A percentile compares a stretch with the other conserved stretches of the same genome.
Evolutionary conservation across 148 eudicot genomes (phyloP).

Genomic region (Chenopodium berlandieri): DNA sequence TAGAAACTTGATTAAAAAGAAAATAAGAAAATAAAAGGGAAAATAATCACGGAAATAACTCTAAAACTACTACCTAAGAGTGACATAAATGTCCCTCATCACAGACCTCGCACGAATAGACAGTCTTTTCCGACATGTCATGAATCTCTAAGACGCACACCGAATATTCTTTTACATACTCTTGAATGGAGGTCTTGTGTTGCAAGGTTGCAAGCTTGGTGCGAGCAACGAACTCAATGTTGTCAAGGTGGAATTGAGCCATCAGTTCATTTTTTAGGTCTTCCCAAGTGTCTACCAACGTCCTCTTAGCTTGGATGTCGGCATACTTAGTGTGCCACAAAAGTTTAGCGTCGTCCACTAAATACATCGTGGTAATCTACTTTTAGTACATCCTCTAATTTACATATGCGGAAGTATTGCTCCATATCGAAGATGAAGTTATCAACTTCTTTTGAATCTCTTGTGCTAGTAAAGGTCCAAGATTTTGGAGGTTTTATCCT

Average conservation of each 20-base stretch:
- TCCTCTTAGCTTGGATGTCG: background rate
- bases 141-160: background rate
- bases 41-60: no score
- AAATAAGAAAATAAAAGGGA: no score
- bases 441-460: background rate
- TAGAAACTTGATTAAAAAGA: no score
- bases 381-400: background rate
- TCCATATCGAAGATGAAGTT: background rate
- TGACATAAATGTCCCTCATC: no score
- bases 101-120: background rate
- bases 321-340: background rate
- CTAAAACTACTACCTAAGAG: no score
- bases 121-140: background rate
- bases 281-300: background rate
- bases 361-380: background rate
- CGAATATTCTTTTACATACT: background rate
- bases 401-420: background rate
- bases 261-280: background rate
- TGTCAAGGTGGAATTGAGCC: background rate
- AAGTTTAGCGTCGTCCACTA: no score
- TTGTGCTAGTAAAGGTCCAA: background rate
- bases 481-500: background rate
- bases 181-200: background rate
- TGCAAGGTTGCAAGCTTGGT: background rate
- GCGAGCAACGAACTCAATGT: background rate